These are phyloP conservation scores for Eragrostis curvula DNA, from an alignment of 176 grass and related monocot species.

Conservation along the genomic window DNA sequence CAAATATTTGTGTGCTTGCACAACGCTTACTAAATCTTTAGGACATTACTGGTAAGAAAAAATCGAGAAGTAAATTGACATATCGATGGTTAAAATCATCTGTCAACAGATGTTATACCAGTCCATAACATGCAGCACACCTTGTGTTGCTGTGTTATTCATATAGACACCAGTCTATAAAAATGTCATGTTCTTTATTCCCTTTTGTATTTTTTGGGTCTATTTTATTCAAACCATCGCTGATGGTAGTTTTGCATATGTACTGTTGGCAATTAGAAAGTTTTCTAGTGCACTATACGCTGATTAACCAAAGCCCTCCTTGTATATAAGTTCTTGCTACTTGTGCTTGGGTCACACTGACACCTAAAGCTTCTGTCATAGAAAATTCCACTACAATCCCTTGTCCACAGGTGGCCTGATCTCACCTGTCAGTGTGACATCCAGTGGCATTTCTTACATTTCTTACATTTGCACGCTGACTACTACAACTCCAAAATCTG, in stretches of 20 bases:
- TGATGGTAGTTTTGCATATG: neutral
- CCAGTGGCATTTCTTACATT: neutral
- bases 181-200: neutral
- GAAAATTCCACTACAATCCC: neutral
- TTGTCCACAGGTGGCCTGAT: neutral
- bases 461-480: neutral
- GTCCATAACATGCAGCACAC: neutral
- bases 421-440: neutral
- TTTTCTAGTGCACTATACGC: neutral
- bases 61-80: neutral
- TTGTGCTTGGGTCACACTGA: neutral
- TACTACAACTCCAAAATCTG: neutral
- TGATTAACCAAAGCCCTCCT: neutral
- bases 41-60: neutral
- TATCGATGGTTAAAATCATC: neutral
- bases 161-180: neutral
- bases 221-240: neutral
- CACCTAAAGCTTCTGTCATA: neutral
- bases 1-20: constrained; percentile 25
- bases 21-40: neutral
- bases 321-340: neutral
- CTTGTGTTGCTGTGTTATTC: neutral
- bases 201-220: neutral
- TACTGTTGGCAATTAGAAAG: neutral
- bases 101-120: neutral